Base-by-base conservation (phyloP, 179 eudicot genomes). In the Beta corolliflora region DNA sequence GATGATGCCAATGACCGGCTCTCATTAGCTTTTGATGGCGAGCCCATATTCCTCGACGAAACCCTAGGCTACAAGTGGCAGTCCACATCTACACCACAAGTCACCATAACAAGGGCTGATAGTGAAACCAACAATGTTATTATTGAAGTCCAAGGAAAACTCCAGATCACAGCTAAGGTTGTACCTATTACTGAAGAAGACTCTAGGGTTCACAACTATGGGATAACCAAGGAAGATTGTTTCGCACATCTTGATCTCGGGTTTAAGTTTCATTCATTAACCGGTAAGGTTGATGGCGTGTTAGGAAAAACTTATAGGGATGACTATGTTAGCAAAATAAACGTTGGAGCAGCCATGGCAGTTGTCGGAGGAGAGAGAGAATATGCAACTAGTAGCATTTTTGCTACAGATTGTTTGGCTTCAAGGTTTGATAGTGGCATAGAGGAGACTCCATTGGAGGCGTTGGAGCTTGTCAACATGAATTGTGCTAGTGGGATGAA, bases 161-260 rank as follows among this genome's bases (percentile, higher is more conserved):
- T 91, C 83, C 87, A 85, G 81, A 89, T 93, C 79, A 69, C 89
- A 19, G 88, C 92, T 25, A 85, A 81, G 44, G 98, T 91, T 12
- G 94, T 90, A 2, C 97, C 90, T 0, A 88, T 88, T 65, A 88
- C 88, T 1, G 29, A 83, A 13, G 81, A 94, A 21, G 98, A 94
- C 50, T 92, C 93, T 0, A 21, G 84, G 60, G 84, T 89, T 0
- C 98, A 93, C 71, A 92, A 89, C 82, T 92, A 93, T 29, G 92
- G 89, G 14, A 87, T 93, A 19, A 86, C 89, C 0, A 52, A 82
- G 0, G 91, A 91, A 1, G 91, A 93, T 44, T 88, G 92, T 52
- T 93, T 92, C 58, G 97, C 98, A 14, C 98, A 93, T 84, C 93
- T 93, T 15, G 94, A 93, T 44, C 81, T 93, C 9, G 87, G 91